Evolutionary conservation across 768 basidiomycete species (phyloP), one percentile per base, ranked within the genome.

Genomic region (Boletus edulis): DNA sequence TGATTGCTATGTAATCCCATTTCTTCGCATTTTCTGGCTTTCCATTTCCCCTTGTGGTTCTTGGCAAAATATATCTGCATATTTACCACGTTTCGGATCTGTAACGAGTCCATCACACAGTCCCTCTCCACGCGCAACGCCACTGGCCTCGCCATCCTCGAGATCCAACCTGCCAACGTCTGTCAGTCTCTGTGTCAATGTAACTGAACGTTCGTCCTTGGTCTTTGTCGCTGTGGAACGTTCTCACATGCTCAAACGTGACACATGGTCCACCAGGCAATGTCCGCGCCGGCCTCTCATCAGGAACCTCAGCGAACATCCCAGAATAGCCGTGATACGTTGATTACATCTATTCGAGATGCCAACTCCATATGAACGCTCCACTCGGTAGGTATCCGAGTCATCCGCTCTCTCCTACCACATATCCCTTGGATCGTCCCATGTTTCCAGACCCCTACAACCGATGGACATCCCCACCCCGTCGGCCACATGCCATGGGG

Each of bases 261-360:
- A 60, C 61, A 55, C 57, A 63, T 52, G 54, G 39, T 40, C 14
- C 49, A 45, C 45, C 34, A 31, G 55, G 32, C 52, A 45, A 49
- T 31, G 37, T 49, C 60, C 59, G 46, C 60, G 42, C 44, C 42
- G 39, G 61, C 46, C 57, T 63, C 37, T 49, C 45, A 45, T 39
- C 60, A 55, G 63, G 64, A 54, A 65, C 65, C 37, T 51, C 46
- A 18, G 48, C 34, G 34, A 35, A 14, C 49, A 20, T 42, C 55
- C 62, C 32, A 54, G 48, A 64, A 65, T 66, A 67, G 63, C 31
- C 31, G 1, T 52, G 50, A 54, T 60, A 54, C 43, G 34, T 48
- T 48, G 29, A 18, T 42, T 50, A 49, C 46, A 40, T 57, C n/a
- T n/a, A n/a, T n/a, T n/a, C n/a, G n/a, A n/a, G n/a, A n/a, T n/a